Base-by-base conservation (phyloP, 1,139 yeast genomes). In the Kodamaea ohmeri region DNA sequence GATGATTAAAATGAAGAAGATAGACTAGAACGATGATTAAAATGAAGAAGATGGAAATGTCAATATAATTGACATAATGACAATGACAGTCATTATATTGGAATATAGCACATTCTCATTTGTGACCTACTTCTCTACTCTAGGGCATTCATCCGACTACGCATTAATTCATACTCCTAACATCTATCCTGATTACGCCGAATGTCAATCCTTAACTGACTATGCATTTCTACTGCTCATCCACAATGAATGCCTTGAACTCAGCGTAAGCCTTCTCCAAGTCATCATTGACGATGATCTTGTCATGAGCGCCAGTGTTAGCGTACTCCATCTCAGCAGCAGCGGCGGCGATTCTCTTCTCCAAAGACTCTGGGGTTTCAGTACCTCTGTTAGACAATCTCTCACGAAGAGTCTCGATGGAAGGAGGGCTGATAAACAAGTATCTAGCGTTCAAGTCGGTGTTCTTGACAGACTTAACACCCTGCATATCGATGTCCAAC, bases 401-500 rank as follows among this genome's bases (percentile, higher is more conserved):
- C 42, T 65, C 61, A 56, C 78, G 78, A 55, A 92, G 76, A 40
- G 72, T 78, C 38, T 85, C 96, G 51, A 89, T 67, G 24, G 94
- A 82, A 17, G 99, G 98, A 32, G 99, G 99, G 35, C 96, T 84
- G 48, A 92, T 61, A 58, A 94, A 92, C 50, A 94, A 67, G 62
- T 67, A 92, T 59, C 90, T 76, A 34, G 98, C 97, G 53, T 87
- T 78, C 53, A 92, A 73, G 49, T 79, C 78, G 13, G 96, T 80
- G 39, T 74, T 67, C 68, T 94, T 94, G 49, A 92, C 96, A 12
- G 88, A 75, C 67, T 85, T 83, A 52, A 92, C 98, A 47, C 99
- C 99, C 68, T 94, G 97, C 96, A 90, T 89, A 74, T 92, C 99
- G 51, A 92, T 92, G 63, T 92, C 99, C 58, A 92, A 74, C 48